Percentiles rank a stretch among this genome's conserved stretches.
These are phyloP conservation scores for Acanthamoeba quina DNA, from an alignment of 208 protist genomes.

Conservation along the genomic window DNA sequence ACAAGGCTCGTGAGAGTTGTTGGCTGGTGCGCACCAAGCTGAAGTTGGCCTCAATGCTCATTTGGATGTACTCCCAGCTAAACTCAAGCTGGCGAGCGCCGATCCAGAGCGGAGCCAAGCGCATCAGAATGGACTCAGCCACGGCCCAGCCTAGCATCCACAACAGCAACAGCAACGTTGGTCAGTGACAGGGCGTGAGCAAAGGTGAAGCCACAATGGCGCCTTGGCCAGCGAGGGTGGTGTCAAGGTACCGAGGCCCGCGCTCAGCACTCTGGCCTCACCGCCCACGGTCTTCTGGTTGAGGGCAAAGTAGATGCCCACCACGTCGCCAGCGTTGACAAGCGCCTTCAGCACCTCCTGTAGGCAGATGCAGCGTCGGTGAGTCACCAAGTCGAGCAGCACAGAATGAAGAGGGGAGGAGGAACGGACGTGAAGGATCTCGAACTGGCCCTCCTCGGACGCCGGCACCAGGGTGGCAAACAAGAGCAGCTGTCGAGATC, in stretches of 20 bases:
- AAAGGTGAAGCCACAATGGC: too few species aligned
- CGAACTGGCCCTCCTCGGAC: constrained; percentile 41
- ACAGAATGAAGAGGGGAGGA: neutral
- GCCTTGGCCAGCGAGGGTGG: neutral
- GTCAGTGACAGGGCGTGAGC: neutral
- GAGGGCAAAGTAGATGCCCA: constrained; percentile 60
- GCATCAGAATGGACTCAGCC: constrained; percentile 60
- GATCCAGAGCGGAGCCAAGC: constrained; percentile 68
- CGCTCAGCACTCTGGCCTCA: constrained; percentile 48
- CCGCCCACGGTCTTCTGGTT: constrained; percentile 67
- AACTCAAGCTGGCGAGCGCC: constrained; percentile 63
- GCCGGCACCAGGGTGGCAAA: constrained; percentile 49
- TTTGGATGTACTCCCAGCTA: constrained; percentile 69
- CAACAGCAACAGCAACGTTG: neutral
- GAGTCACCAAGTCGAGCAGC: neutral
- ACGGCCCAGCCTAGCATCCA: constrained; percentile 40
- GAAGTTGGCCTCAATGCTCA: constrained; percentile 64
- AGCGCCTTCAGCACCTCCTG: constrained; percentile 59
- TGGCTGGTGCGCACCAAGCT: constrained; percentile 26
- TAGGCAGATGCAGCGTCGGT: neutral
- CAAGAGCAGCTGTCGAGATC: constrained; percentile 36
- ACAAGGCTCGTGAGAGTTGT: neutral
- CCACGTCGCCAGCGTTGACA: constrained; percentile 28
- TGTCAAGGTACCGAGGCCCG: constrained; percentile 36
- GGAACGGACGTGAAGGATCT: constrained; percentile 38